These are phyloP conservation scores for Neofusicoccum sp. DNA, from an alignment of 2,329 filamentous ascomycete species.

Conservation along the genomic window DNA sequence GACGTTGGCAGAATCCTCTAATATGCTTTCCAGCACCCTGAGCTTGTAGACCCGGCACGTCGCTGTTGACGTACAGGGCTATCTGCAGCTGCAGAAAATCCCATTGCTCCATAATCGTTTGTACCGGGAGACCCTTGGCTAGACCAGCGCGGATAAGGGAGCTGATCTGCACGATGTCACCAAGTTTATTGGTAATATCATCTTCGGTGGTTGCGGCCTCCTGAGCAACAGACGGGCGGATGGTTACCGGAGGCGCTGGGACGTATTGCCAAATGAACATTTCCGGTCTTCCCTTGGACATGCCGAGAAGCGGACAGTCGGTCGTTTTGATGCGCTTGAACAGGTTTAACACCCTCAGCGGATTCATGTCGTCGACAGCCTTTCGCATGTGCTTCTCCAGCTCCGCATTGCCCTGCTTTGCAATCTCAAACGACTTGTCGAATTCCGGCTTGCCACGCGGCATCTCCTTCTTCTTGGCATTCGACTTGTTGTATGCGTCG, in stretches of 20 bases:
- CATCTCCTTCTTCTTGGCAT: constrained; percentile 76
- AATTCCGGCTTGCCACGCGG: constrained; percentile 81
- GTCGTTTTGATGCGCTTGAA: constrained; percentile 82
- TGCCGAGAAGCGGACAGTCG: constrained; percentile 87
- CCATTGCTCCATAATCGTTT: constrained; percentile 97
- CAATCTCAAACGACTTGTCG: constrained; percentile 79
- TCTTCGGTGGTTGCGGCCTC: constrained; percentile 94
- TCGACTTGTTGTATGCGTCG: constrained; percentile 81
- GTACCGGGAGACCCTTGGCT: constrained; percentile 77
- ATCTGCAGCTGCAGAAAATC: constrained; percentile 94
- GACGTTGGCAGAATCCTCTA: constrained; percentile 86
- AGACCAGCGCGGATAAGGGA: constrained; percentile 80
- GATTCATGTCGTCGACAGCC: constrained; percentile 91
- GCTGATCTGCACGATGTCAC: constrained; percentile 92
- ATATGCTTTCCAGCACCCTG: constrained; percentile 87
- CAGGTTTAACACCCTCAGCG: constrained; percentile 81
- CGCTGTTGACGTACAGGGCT: constrained; percentile 97
- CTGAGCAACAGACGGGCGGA: constrained; percentile 89
- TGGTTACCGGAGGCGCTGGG: constrained; percentile 89
- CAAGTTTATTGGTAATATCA: constrained; percentile 93
- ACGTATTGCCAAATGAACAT: constrained; percentile 98
- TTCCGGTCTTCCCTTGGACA: constrained; percentile 88
- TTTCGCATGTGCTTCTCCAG: constrained; percentile 88
- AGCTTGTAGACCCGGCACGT: constrained; percentile 79
- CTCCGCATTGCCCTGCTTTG: constrained; percentile 74